Evolutionary conservation across 1,284 basidiomycete species (phyloP), one percentile per base, ranked within the genome.

Genomic region (Bondarzewia mesenterica): DNA sequence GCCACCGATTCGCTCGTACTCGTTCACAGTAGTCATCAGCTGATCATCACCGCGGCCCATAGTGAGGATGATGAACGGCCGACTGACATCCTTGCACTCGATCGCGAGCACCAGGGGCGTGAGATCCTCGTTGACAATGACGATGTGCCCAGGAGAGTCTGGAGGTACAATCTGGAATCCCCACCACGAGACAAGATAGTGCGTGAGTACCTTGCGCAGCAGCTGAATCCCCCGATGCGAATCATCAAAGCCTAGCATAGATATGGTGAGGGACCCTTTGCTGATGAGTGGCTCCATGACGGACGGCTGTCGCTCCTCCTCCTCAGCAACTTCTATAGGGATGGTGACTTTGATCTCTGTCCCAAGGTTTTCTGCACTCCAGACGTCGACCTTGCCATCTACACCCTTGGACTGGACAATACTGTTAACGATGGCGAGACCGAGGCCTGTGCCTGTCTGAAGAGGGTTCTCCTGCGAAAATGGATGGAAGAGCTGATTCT

Each of bases 401-500:
- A 96, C 82, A 50, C 85, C 87, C 35, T 90, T 85, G 12, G 90
- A 92, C 21, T 82, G 82, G 26, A 95, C 82, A 50, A 93, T 93
- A 57, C 87, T 93, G 71, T 91, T 93, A 62, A 97, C 94, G 57
- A 98, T 98, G 20, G 94, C 93, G 20, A 97, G 80, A n/a, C 94
- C 94, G 2, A 98, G 77, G 15, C 94, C 94, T 1, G 94, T 98
- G 1, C 94, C 94, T 2, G 92, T 86, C 59, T 95, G 92, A 7
- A 92, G 63, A 1, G 90, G 88, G 58, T 93, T 92, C 64, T 90
- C 88, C 70, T 97, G 94, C 1, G 93, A 93, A 68, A 98, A 98
- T 0, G 94, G 94, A 59, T 96, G 93, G 70, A 97, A 98, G 2
- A 98, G 74, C 67, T 96, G 92, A 57, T 96, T 93, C 81, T 93